phyloP scores from a whole-genome alignment of 768 basidiomycete genomes.

The Daedaleopsis sinensis region DNA sequence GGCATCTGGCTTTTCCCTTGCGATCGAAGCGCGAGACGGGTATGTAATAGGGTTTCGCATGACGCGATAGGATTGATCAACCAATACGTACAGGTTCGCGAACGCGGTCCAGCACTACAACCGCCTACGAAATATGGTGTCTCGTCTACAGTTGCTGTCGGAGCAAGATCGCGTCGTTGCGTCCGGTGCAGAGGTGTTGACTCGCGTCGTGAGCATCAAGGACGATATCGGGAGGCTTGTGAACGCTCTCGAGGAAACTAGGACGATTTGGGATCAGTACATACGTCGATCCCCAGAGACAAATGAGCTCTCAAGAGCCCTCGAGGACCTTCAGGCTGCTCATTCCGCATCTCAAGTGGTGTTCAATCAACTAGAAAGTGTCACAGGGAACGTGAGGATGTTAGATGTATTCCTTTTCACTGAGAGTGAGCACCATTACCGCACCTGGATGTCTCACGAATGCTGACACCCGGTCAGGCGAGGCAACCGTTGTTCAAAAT shows the following conservation, averaged over 20 bases:
- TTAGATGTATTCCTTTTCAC: constrained; percentile 39
- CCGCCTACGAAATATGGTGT: constrained; percentile 6
- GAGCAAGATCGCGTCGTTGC: constrained; percentile 25
- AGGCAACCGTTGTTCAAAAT: constrained; percentile 5
- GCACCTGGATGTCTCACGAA: neutral
- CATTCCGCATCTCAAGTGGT: constrained; percentile 9
- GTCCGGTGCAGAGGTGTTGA: constrained; percentile 25
- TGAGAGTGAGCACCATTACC: constrained; percentile 33
- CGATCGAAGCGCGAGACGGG: constrained; percentile 64
- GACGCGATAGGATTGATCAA: constrained; percentile 26
- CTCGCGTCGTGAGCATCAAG: constrained; percentile 26
- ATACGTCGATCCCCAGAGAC: constrained; percentile 33
- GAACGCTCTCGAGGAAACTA: constrained; percentile 35
- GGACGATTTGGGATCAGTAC: constrained; percentile 22
- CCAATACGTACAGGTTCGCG: constrained; percentile 21
- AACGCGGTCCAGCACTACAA: constrained; percentile 2
- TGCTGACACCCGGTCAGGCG: constrained; percentile 10
- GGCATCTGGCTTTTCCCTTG: constrained; percentile 76
- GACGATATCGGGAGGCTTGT: constrained; percentile 30
- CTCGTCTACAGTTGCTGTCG: constrained; percentile 16
- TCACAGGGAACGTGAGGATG: constrained; percentile 28
- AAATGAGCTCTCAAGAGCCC: constrained; percentile 30
- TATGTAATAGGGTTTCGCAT: constrained; percentile 40
- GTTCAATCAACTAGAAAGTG: constrained; percentile 29
- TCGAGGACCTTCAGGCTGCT: constrained; percentile 22